phyloP scores from a whole-genome alignment of 257 asterid genomes.

The Solanum piurae region DNA sequence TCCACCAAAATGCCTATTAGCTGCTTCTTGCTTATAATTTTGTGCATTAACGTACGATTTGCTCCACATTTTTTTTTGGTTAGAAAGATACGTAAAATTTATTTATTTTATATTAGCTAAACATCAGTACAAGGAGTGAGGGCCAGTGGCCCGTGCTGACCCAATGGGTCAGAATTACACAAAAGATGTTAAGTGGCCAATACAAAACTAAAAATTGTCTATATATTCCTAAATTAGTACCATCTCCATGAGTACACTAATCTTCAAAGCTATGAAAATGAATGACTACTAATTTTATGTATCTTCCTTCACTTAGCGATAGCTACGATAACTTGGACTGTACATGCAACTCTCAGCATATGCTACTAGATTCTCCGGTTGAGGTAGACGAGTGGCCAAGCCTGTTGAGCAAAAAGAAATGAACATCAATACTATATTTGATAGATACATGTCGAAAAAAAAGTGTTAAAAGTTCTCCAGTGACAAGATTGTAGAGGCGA shows the following conservation, averaged over 20 bases:
- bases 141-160: background rate
- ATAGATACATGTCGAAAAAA: background rate
- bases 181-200: background rate
- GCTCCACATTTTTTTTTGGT: background rate
- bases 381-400: conserved; percentile 79
- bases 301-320: conserved; percentile 33
- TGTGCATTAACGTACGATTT: background rate
- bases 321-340: conserved; percentile 73
- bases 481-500: background rate
- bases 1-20: background rate
- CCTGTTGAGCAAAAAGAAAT: conserved; percentile 28
- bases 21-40: background rate
- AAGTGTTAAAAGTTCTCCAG: background rate
- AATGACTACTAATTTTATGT: background rate
- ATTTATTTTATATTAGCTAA: background rate
- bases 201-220: background rate
- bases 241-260: background rate
- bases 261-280: background rate
- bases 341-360: conserved; percentile 88
- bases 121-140: background rate
- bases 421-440: background rate
- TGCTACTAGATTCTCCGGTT: conserved; percentile 52
- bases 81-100: background rate
- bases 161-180: background rate
- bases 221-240: background rate